Conservation (phyloP, 345 rosid species). For the Boechera retrofracta region DNA sequence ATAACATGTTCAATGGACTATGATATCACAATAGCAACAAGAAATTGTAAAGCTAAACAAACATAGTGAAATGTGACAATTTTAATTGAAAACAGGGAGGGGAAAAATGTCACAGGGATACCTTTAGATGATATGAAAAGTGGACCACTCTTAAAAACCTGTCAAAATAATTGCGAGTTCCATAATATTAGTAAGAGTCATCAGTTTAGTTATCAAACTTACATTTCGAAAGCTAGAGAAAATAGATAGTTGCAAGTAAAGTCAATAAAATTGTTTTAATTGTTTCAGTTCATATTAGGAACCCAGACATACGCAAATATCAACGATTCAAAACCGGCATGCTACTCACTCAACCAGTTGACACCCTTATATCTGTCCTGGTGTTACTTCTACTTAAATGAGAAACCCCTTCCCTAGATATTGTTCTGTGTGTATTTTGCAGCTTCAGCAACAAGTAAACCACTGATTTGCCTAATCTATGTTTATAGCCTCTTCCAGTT, state of each 20-base stretch:
- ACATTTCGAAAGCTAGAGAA: slow-evolving; percentile 12
- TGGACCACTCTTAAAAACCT: slow-evolving; percentile 98
- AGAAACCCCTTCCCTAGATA: not conserved
- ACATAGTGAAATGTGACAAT: slow-evolving; percentile 20
- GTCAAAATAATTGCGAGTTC: slow-evolving; percentile 31
- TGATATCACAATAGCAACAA: slow-evolving; percentile 10
- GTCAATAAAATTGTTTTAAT: not conserved
- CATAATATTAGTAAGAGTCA: slow-evolving; percentile 22
- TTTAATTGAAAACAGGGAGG: slow-evolving; percentile 19
- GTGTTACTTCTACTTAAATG: not conserved
- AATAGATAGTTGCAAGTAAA: not conserved
- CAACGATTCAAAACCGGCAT: slow-evolving; percentile 1
- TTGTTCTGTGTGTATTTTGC: slow-evolving; percentile 2
- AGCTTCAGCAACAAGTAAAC: not conserved
- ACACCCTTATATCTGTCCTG: not conserved
- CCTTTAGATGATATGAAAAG: slow-evolving; percentile 99
- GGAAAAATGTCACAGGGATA: slow-evolving; percentile 38
- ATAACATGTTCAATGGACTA: slow-evolving; percentile 11
- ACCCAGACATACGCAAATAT: not conserved
- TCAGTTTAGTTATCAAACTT: slow-evolving; percentile 12
- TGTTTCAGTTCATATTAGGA: not conserved
- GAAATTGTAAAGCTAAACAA: slow-evolving; percentile 7
- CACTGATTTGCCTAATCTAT: slow-evolving; percentile 7
- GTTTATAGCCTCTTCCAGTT: slow-evolving; percentile 11
- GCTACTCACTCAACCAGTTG: slow-evolving; percentile 8